Base-by-base conservation (phyloP, 495 filamentous ascomycete species). In the Astrocystis sublimbata region DNA sequence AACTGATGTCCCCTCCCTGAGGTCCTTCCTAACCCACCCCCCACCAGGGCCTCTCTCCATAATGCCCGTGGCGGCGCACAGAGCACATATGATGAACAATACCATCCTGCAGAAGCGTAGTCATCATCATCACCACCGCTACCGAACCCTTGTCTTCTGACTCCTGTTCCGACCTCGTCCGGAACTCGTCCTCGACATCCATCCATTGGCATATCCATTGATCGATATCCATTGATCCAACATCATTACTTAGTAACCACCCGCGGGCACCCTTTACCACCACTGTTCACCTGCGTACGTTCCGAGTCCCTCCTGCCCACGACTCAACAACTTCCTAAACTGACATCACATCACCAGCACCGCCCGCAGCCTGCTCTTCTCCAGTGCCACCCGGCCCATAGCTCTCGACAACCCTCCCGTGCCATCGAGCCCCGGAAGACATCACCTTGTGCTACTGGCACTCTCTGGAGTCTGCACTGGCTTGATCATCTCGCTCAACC, bases 121-220 rank as follows among this genome's bases (percentile, higher is more conserved):
- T 31, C 57, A 60, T 60, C 45, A 52, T 61, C 45, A 38, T 49
- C 47, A 42, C 47, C 42, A 59, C 55, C 46, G 47, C 46, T 30
- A 36, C 33, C 33, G 13, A 36, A 36, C 33, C 33, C 33, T 13
- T 36, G 6, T 13, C 33, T 6, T 6, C 33, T 6, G 33, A 6
- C 13, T 13, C 33, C 33, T 36, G n/a, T n/a, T n/a, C n/a, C n/a
- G n/a, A n/a, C n/a, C n/a, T n/a, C n/a, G n/a, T n/a, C n/a, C n/a
- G n/a, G n/a, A n/a, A n/a, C n/a, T n/a, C n/a, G n/a, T n/a, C n/a
- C n/a, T n/a, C n/a, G n/a, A n/a, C n/a, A n/a, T n/a, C n/a, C n/a
- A n/a, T n/a, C n/a, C n/a, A n/a, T n/a, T n/a, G n/a, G n/a, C n/a
- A n/a, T n/a, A n/a, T n/a, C n/a, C n/a, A n/a, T n/a, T n/a, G n/a